Base-by-base conservation (phyloP, 2,329 filamentous ascomycete genomes). In the Pestalotiopsis sp. region DNA sequence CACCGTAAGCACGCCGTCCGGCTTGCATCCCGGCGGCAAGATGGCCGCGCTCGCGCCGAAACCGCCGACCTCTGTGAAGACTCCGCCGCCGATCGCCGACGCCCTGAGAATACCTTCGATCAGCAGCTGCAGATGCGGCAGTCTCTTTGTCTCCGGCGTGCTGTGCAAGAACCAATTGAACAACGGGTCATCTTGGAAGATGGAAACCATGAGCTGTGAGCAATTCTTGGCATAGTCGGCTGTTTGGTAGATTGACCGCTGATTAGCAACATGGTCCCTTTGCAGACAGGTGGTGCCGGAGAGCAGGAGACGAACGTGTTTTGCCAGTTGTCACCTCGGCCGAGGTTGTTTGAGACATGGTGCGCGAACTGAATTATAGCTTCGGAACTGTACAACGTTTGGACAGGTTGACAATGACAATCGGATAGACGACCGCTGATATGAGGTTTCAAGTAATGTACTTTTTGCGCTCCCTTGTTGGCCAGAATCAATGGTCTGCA, bases 101-200 rank as follows among this genome's bases (percentile, higher is more conserved):
- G 48, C 63, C 26, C 38, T 65, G 10, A 65, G n/a, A 17, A 65
- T 57, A 26, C n/a, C 48, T 13, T 57, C 40, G 17, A 65, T 57
- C n/a, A 56, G 38, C 13, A 35, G 13, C 30, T 26, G 30, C 10
- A 65, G 24, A 26, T 39, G 20, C 3, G n/a, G 20, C n/a, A 20
- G 20, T 4, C 20, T 24, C 48, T 65, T 26, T 13, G 24, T 3
- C 13, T 55, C 44, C 4, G 63, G 63, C 44, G 30, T 39, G 14
- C 14, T 65, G 48, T 56, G 38, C 14, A 65, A 26, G 48, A 65
- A 65, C 63, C 63, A 57, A 57, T 65, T 65, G 30, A 30, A 65
- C 0, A 65, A 24, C 5, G 63, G 63, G 35, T 57, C 63, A 65
- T 65, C 63, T 13, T 14, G 4, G 10, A 65, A 65, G 14, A 35